phyloP scores from a whole-genome alignment of 2,329 filamentous ascomycete species.

The Aspergillus nomiae region DNA sequence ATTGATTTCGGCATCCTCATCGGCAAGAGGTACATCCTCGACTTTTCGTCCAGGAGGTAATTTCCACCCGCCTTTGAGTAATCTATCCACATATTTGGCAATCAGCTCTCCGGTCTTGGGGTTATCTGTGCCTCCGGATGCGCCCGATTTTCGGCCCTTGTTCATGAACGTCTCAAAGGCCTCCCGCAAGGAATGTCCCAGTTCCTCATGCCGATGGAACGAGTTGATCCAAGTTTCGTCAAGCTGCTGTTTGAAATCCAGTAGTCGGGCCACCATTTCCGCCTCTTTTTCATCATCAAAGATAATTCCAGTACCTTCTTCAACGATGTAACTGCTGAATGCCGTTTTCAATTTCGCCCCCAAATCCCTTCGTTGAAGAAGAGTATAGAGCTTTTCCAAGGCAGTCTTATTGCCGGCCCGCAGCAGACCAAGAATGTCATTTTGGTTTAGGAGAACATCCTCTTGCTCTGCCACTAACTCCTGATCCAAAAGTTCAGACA shows the following conservation, averaged over 20 bases:
- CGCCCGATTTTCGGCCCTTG: constrained; percentile 70
- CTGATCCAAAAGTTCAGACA: constrained; percentile 73
- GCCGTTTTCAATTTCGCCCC: constrained; percentile 69
- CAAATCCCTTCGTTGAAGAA: constrained; percentile 72
- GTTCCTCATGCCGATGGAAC: constrained; percentile 74
- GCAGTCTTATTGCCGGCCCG: constrained; percentile 69
- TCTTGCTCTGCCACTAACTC: constrained; percentile 71
- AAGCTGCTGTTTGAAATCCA: constrained; percentile 77
- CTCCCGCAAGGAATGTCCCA: constrained; percentile 78
- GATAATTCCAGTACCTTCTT: constrained; percentile 74
- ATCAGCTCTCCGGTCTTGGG: constrained; percentile 98
- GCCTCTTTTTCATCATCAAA: constrained; percentile 76
- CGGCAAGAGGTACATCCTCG: constrained; percentile 62
- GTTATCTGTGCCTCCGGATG: constrained; percentile 77
- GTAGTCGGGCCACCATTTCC: constrained; percentile 81
- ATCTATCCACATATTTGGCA: constrained; percentile 90
- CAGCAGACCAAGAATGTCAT: constrained; percentile 72
- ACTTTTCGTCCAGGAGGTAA: constrained; percentile 57
- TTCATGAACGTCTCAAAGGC: constrained; percentile 92
- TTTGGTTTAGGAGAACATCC: constrained; percentile 64
- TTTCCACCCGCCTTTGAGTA: constrained; percentile 85
- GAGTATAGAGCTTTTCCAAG: constrained; percentile 73
- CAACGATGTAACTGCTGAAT: constrained; percentile 78
- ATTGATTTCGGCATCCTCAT: constrained; percentile 91
- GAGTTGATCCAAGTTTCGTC: constrained; percentile 76